These are phyloP conservation scores for Rhodofomes roseus DNA, from an alignment of 1,284 basidiomycete genomes.

Conservation along the genomic window DNA sequence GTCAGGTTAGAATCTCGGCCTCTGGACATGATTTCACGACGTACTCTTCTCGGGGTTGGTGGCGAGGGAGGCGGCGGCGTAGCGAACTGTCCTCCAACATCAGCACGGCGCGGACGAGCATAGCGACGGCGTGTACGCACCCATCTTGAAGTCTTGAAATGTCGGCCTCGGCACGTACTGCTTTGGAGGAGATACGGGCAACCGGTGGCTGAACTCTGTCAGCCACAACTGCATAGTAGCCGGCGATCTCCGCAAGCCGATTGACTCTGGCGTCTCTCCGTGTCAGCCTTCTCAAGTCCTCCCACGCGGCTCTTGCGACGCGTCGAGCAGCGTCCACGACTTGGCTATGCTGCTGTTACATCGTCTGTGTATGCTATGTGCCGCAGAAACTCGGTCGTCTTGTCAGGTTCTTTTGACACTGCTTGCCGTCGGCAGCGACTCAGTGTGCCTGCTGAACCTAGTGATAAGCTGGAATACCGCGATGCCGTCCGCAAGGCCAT, in stretches of 20 bases:
- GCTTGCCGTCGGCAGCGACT: neutral
- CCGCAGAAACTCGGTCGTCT: too few species aligned
- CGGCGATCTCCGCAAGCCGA: conserved; percentile 25
- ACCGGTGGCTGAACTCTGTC: conserved; percentile 27
- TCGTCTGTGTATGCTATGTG: neutral
- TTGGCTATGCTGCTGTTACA: neutral
- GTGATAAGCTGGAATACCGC: neutral
- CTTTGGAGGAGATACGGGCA: conserved; percentile 12
- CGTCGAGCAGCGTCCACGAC: neutral
- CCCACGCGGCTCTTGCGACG: too few species aligned
- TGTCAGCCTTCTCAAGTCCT: neutral
- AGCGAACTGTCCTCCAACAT: conserved; percentile 64
- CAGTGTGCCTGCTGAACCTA: neutral
- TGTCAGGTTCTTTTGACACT: neutral
- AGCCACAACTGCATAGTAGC: conserved; percentile 25
- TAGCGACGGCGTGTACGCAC: conserved; percentile 37
- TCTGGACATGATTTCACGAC: conserved; percentile 28
- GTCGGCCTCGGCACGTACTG: conserved; percentile 25
- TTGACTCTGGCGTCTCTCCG: neutral
- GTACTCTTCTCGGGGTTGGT: conserved; percentile 92
- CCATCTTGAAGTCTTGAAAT: conserved; percentile 60
- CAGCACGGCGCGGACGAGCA: conserved; percentile 15
- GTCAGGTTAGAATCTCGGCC: conserved; percentile 2
- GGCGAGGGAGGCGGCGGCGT: conserved; percentile 82
- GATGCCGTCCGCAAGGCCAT: neutral